These are phyloP conservation scores for Volvox carteri DNA, from an alignment of 163 green algal genomes.

Conservation along the genomic window DNA sequence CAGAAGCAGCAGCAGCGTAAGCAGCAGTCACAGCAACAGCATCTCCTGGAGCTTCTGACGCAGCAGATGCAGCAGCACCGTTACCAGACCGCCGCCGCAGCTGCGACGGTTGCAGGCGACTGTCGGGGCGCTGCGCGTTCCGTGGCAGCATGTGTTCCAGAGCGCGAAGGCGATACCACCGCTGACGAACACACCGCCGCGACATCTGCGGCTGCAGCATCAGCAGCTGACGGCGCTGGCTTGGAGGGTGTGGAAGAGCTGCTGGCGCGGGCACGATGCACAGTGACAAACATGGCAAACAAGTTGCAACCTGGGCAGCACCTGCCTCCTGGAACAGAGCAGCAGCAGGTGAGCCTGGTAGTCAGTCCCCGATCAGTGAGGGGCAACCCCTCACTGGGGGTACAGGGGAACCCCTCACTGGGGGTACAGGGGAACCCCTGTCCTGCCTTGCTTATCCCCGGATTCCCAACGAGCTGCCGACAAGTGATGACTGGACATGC, in stretches of 20 bases:
- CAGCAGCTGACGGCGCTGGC: background rate
- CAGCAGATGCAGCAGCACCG: background rate
- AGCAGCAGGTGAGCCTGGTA: no score
- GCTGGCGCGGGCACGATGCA: background rate
- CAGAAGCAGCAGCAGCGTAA: background rate
- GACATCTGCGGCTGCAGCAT: background rate
- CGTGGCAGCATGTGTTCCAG: no score
- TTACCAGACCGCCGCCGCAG: background rate
- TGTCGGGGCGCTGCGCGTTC: no score
- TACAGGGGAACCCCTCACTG: no score
- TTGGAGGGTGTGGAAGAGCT: background rate
- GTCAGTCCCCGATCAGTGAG: no score
- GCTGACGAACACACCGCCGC: background rate
- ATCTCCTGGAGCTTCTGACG: constrained; percentile 1
- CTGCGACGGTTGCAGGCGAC: background rate
- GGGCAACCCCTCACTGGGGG: no score
- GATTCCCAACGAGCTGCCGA: no score
- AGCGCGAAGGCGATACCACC: background rate
- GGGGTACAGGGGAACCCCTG: no score
- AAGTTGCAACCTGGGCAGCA: no score
- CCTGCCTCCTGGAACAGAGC: no score
- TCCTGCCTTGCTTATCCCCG: no score
- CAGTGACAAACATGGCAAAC: background rate
- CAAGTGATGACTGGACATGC: no score
- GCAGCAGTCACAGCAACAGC: constrained; percentile 23